These are phyloP conservation scores for Dicorynia guianensis DNA, from an alignment of 306 rosid species.

Conservation along the genomic window DNA sequence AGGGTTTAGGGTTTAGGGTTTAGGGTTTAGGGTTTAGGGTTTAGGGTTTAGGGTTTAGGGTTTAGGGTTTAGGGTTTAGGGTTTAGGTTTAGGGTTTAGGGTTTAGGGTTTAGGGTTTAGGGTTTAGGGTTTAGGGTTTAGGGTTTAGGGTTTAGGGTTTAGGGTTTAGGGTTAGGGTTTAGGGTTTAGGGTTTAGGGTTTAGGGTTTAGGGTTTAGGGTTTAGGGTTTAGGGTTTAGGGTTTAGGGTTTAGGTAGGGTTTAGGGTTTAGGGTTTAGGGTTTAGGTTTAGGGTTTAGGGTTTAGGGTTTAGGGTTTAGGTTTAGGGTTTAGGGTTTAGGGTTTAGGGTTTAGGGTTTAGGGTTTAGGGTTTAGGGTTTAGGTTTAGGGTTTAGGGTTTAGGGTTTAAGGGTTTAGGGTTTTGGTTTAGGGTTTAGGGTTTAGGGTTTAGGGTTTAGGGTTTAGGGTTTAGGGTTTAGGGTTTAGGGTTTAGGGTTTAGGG, in stretches of 20 bases:
- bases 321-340: background rate
- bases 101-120: conserved; percentile 28
- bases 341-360: conserved; percentile 14
- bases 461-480: background rate
- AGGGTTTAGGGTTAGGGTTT: background rate
- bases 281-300: background rate
- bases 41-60: no score
- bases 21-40: no score
- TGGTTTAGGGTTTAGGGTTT: conserved; percentile 1
- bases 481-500: conserved; percentile 11
- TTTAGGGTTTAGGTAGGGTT: background rate
- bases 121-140: conserved; percentile 17
- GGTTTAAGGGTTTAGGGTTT: background rate
- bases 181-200: conserved; percentile 12
- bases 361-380: conserved; percentile 2
- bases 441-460: conserved; percentile 1
- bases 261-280: conserved; percentile 14
- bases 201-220: background rate
- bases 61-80: background rate
- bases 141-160: conserved; percentile 8
- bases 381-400: background rate
- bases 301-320: background rate
- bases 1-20: no score
- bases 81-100: conserved; percentile 24
- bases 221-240: background rate